These are phyloP conservation scores for Mortierella sp. DNA, from an alignment of 371 early-diverging fungal species.

Conservation along the genomic window DNA sequence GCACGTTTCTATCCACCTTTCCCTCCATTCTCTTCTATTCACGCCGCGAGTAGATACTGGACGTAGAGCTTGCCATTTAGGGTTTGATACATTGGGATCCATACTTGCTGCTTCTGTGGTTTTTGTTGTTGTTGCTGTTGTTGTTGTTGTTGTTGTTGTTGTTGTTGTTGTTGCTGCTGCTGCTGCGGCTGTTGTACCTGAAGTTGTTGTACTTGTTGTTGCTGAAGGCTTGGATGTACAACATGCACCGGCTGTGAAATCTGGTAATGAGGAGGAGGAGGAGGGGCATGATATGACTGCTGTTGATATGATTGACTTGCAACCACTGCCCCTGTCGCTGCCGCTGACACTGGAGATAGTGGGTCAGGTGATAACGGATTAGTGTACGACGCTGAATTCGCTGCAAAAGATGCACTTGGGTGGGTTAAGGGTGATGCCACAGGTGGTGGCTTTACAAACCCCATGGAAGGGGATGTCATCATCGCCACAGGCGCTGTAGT, in stretches of 20 bases:
- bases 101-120: slow-evolving; percentile 44
- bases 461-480: slow-evolving; percentile 2
- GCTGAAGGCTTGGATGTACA: slow-evolving; percentile 2
- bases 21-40: neutral
- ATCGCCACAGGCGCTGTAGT: neutral
- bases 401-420: neutral
- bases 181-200: slow-evolving; percentile 16
- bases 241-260: neutral
- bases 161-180: slow-evolving; percentile 11
- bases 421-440: neutral
- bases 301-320: slow-evolving; percentile 32
- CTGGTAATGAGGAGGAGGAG: neutral
- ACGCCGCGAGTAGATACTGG: slow-evolving; percentile 50
- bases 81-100: slow-evolving; percentile 50
- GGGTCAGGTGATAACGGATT: slow-evolving; percentile 28
- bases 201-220: slow-evolving; percentile 8
- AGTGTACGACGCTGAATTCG: neutral
- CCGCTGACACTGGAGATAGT: slow-evolving; percentile 13
- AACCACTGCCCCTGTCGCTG: slow-evolving; percentile 42
- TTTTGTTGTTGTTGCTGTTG: slow-evolving; percentile 3
- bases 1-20: neutral
- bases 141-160: slow-evolving; percentile 5
- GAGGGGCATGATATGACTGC: slow-evolving; percentile 14
- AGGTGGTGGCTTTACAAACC: slow-evolving; percentile 3
- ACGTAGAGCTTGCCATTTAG: slow-evolving; percentile 36